phyloP scores from a whole-genome alignment of 2,329 filamentous ascomycete species.

The Nothophaeocryptopus gaeumannii region DNA sequence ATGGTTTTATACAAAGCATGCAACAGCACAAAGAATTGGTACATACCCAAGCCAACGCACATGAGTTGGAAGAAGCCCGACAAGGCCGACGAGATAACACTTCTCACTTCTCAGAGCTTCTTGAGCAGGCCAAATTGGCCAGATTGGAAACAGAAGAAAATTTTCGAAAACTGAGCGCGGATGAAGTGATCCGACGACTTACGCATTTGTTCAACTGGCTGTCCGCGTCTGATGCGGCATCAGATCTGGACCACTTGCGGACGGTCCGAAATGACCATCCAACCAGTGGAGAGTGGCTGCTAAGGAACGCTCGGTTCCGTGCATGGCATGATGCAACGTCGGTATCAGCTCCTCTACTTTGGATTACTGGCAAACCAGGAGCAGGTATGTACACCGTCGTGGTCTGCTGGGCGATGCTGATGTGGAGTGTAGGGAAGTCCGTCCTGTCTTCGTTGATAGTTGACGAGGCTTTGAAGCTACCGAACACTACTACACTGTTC shows the following conservation, averaged over 20 bases:
- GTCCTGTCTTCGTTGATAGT: slow-evolving; percentile 11
- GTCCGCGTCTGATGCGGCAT: not conserved
- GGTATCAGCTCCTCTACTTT: not conserved
- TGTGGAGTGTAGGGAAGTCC: slow-evolving; percentile 10
- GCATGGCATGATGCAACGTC: slow-evolving; percentile 5
- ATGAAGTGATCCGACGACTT: no score
- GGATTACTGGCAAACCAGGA: slow-evolving; percentile 8
- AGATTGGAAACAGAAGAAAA: no score
- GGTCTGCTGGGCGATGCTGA: no score
- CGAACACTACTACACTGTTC: slow-evolving; percentile 2
- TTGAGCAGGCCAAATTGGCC: no score
- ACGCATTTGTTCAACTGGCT: not conserved
- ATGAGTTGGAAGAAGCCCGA: no score
- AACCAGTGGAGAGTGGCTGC: slow-evolving; percentile 8
- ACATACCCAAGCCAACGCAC: no score
- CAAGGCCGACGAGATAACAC: no score
- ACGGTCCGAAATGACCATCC: not conserved
- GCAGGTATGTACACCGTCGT: not conserved
- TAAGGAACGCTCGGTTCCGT: not conserved
- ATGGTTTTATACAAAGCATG: no score
- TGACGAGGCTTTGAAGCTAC: not conserved
- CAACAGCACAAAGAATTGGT: no score
- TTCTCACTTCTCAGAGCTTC: no score
- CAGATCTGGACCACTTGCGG: not conserved
- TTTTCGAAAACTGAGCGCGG: no score